Base-by-base conservation (phyloP, 768 basidiomycete species). In the Hortiboletus campestris region DNA sequence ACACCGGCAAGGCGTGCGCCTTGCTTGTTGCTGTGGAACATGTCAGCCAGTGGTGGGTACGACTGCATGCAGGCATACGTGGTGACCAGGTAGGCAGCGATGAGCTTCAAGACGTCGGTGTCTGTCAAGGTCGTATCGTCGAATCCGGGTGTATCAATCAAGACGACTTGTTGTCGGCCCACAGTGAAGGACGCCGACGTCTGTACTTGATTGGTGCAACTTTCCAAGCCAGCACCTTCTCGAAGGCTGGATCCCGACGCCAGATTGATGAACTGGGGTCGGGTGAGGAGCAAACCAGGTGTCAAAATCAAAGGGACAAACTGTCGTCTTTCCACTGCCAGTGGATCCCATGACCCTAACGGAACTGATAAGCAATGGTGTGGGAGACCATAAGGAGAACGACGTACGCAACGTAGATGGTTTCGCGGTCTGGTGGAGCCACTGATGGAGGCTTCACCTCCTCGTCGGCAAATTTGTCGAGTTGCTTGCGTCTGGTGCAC, bases 121-220 rank as follows among this genome's bases (percentile, higher is more conserved):
- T 84, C 82, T 35, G 76, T 80, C 56, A 73, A 64, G 29, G 49
- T 62, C 4, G 82, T 80, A 56, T 84, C 82, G 63, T 84, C 84
- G 60, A 84, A 85, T 1, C 84, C 84, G 8, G 84, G 84, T 0
- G 84, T 85, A 57, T 86, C 84, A 49, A 86, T 76, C 29, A 86
- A 67, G 13, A 74, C 71, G 34, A 85, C 72, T n/a, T 57, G 66
- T 10, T 71, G 70, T 7, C 74, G 75, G 49, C 62, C 62, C 14
- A 71, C 38, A 42, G 50, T 25, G 35, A 71, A 73, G 41, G 65
- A 57, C 16, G 48, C 3, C 0, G 70, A 73, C 8, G 60, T 63
- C 53, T 74, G 73, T 10, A 73, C 61, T 50, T 72, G 51, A 7
- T 69, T 63, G 22, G 75, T 76, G 48, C 69, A 72, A 46, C 75